A percentile compares a stretch with the other conserved stretches of the same genome.
phyloP scores from a whole-genome alignment of 2,329 filamentous ascomycete genomes.

The Hirsutella minnesotensis region DNA sequence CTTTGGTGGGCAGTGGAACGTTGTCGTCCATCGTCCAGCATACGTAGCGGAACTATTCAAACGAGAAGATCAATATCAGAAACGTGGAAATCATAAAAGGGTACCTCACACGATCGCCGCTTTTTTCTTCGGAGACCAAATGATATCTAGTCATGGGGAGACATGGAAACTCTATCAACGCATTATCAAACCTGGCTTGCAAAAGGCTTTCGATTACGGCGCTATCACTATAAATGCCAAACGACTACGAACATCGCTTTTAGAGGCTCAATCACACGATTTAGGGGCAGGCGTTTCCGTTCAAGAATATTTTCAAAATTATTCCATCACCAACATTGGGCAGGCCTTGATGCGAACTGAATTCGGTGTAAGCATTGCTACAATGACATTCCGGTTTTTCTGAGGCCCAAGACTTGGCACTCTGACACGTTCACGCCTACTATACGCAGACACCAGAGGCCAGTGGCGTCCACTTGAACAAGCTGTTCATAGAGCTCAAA shows the following conservation, averaged over 20 bases:
- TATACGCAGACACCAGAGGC: slow-evolving; percentile 11
- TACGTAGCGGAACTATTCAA: slow-evolving; percentile 28
- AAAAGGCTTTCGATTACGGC: slow-evolving; percentile 12
- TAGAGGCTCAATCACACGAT: slow-evolving; percentile 12
- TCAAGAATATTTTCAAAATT: slow-evolving; percentile 21
- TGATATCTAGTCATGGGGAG: slow-evolving; percentile 24
- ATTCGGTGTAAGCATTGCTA: slow-evolving; percentile 12
- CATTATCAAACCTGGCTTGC: slow-evolving; percentile 24
- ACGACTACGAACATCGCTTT: slow-evolving; percentile 15
- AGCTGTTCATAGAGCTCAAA: slow-evolving; percentile 15
- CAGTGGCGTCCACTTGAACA: slow-evolving; percentile 9
- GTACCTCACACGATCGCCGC: slow-evolving; percentile 26
- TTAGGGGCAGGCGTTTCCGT: slow-evolving; percentile 13
- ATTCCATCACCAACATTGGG: slow-evolving; percentile 22
- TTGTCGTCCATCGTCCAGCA: slow-evolving; percentile 30
- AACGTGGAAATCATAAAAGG: slow-evolving; percentile 28
- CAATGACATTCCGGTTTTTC: too few relatives aligned
- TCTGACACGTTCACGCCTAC: neutral
- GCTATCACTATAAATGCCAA: slow-evolving; percentile 13
- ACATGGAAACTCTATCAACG: slow-evolving; percentile 22
- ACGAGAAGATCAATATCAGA: slow-evolving; percentile 19
- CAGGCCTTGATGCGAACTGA: slow-evolving; percentile 17
- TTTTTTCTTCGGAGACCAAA: slow-evolving; percentile 24
- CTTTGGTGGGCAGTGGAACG: slow-evolving; percentile 35
- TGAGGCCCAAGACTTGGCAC: too few relatives aligned